These are phyloP conservation scores for Wickerhamomyces rabaulensis DNA, from an alignment of 805 yeast genomes.

Conservation along the genomic window DNA sequence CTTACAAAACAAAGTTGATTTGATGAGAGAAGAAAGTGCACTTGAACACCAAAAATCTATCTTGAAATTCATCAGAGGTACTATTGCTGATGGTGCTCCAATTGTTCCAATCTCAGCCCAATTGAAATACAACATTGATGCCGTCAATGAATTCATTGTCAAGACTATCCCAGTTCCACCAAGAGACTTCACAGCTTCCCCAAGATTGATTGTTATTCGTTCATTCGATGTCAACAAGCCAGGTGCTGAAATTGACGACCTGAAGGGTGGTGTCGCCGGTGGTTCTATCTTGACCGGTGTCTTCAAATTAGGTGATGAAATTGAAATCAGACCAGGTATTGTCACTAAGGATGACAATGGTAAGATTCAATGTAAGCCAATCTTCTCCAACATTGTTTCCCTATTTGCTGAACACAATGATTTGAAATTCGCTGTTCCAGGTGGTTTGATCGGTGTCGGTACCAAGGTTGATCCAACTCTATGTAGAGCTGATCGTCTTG, in stretches of 20 bases:
- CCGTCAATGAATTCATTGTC: conserved; percentile 94
- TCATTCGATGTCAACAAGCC: conserved; percentile 99
- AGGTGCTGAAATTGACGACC: conserved; percentile 93
- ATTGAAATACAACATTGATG: conserved; percentile 96
- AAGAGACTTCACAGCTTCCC: conserved; percentile 90
- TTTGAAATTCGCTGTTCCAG: conserved; percentile 98
- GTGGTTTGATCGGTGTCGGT: conserved; percentile 99
- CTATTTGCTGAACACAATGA: conserved; percentile 97
- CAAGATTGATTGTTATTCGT: conserved; percentile 94
- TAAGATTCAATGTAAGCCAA: conserved; percentile 92
- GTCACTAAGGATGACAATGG: conserved; percentile 89
- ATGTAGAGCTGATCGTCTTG: conserved; percentile 98
- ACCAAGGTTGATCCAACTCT: conserved; percentile 97
- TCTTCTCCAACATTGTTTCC: conserved; percentile 89
- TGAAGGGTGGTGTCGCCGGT: conserved; percentile 99
- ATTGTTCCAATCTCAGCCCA: conserved; percentile 98
- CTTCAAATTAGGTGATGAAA: conserved; percentile 94
- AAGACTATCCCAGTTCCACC: conserved; percentile 94
- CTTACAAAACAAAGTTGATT: conserved; percentile 95
- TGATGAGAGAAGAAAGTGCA: conserved; percentile 96
- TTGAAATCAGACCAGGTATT: conserved; percentile 98
- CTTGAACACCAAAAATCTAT: conserved; percentile 93
- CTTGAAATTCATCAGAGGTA: conserved; percentile 89
- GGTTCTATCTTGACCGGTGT: conserved; percentile 98
- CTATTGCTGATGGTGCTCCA: conserved; percentile 99